Evolutionary conservation across 2,329 filamentous ascomycete species (phyloP), one percentile per base, ranked within the genome.

Genomic region (Mycocentrospora acerina): DNA sequence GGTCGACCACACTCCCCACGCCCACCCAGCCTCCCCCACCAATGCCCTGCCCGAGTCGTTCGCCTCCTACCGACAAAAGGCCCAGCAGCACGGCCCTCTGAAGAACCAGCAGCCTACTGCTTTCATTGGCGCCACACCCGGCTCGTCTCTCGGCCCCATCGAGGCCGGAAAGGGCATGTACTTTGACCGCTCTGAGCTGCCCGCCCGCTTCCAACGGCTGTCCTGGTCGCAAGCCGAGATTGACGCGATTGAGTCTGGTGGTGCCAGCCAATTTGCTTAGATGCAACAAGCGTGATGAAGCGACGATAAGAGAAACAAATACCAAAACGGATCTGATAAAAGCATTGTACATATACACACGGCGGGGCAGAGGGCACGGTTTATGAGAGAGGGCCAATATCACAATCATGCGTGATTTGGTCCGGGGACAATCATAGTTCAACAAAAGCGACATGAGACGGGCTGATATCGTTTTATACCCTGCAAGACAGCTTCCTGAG

Each of bases 201-300:
- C 93, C 13, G 67, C 76, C 48, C 82, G 91, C 58, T 98, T 96
- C 80, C 82, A 84, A 61, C 80, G 89, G 51, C 74, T 80, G 32
- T 79, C 82, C 10, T 86, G 90, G 71, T 84, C 80, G 25, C 71
- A 83, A 55, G 83, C 83, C 29, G 93, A 98, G 79, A 98, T 98
- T 44, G 93, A 97, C 69, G 90, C 90, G 15, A 80, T 98, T 61
- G 90, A 96, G 80, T 93, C 88, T 39, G 93, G 90, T 38, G 93
- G 93, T 40, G 93, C 91, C 24, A 85, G 80, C 60, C 58, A 82
- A 52, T 77, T 74, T 55, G 75, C 71, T 47, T 81, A 62, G 62
- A 55, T 42, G 34, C 28, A 35, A 18, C 5, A 30, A 35, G 15
- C 29, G 45, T 39, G 29, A 45, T 16, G 40, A 37, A 32, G 36